phyloP scores from a whole-genome alignment of 2,329 filamentous ascomycete species.

The Calonectria hongkongensis region DNA sequence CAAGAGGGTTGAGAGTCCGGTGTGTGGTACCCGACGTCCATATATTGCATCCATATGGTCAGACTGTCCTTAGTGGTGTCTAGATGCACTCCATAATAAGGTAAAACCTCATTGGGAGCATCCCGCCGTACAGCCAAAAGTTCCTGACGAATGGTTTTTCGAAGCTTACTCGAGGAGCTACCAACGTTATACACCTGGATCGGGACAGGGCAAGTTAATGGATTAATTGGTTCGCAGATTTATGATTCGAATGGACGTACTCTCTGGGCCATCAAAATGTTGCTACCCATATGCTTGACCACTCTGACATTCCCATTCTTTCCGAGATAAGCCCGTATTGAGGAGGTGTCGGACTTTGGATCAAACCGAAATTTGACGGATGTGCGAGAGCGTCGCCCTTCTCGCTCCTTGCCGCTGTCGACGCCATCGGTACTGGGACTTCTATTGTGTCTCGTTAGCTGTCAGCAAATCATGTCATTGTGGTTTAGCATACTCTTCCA shows the following conservation, averaged over 20 bases:
- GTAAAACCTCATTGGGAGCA: background rate
- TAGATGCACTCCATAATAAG: conserved; percentile 10
- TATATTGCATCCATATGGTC: conserved; percentile 12
- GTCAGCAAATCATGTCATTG: too few relatives aligned
- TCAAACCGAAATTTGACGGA: conserved; percentile 9
- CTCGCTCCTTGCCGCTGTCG: background rate
- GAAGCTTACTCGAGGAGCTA: background rate
- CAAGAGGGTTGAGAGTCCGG: background rate
- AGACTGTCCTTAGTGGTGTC: background rate
- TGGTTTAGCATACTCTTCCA: background rate
- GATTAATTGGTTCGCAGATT: background rate
- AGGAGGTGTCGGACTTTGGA: background rate
- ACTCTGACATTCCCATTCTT: conserved; percentile 16
- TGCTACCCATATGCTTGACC: conserved; percentile 8
- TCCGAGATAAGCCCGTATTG: background rate
- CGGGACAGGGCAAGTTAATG: background rate
- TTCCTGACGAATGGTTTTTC: conserved; percentile 9
- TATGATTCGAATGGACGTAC: background rate
- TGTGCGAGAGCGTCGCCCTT: background rate
- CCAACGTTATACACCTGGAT: background rate
- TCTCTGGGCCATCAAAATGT: conserved; percentile 19
- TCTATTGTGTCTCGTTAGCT: background rate
- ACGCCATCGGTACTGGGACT: background rate
- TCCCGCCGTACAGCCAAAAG: background rate
- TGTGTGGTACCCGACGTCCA: background rate